Evolutionary conservation across 73 alveolate species (phyloP).

Genomic region (Paramecium octaurelia): DNA sequence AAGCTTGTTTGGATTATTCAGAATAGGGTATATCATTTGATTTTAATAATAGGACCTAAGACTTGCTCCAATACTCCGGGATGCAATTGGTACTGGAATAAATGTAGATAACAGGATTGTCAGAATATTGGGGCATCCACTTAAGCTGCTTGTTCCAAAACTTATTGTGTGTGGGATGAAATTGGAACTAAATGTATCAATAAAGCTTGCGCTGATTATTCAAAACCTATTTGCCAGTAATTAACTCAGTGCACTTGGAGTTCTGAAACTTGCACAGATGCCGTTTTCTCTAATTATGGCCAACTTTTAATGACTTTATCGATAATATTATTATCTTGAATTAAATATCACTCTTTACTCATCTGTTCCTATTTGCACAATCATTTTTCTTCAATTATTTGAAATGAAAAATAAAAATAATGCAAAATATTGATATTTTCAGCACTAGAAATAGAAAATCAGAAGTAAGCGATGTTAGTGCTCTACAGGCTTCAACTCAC

Average conservation of each 20-base stretch:
- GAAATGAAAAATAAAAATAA: background rate
- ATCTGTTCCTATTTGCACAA: background rate
- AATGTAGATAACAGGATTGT: background rate
- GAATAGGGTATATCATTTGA: background rate
- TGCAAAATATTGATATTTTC: background rate
- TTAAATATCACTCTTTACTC: background rate
- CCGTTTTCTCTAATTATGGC: background rate
- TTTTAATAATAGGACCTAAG: background rate
- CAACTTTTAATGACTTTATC: background rate
- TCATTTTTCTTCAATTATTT: background rate
- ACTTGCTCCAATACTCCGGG: background rate
- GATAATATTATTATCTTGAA: background rate
- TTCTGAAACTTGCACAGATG: background rate
- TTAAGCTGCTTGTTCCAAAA: background rate
- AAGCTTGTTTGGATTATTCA: background rate
- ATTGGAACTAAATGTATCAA: background rate
- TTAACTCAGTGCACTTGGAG: background rate
- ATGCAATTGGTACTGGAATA: background rate
- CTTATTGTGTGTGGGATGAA: constrained; percentile 12
- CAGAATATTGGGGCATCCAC: background rate
- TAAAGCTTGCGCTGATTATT: background rate
- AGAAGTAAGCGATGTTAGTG: background rate
- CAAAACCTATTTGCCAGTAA: background rate
- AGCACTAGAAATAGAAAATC: background rate
- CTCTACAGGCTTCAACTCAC: background rate